These are phyloP conservation scores for Penicillium sumatraense DNA, from an alignment of 2,329 filamentous ascomycete genomes.

Conservation along the genomic window DNA sequence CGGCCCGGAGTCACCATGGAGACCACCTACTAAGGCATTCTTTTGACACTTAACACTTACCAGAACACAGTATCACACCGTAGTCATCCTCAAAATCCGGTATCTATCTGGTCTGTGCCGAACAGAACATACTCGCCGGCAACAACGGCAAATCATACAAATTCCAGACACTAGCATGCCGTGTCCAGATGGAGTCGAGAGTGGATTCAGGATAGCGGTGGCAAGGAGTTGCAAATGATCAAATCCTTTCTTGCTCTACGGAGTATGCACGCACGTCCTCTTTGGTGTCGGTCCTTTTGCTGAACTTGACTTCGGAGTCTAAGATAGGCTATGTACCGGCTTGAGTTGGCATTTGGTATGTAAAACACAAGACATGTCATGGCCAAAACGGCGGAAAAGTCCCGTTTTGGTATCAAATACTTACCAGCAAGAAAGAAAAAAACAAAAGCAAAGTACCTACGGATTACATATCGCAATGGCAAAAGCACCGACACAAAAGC, in stretches of 20 bases:
- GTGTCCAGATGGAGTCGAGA: neutral
- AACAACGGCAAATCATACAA: neutral
- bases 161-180: neutral
- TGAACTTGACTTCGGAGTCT: neutral
- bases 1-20: neutral
- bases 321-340: neutral
- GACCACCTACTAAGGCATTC: neutral
- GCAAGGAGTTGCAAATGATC: neutral
- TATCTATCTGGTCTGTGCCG: constrained; percentile 3
- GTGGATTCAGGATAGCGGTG: constrained; percentile 1
- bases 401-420: neutral
- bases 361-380: neutral
- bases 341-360: neutral
- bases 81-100: no score
- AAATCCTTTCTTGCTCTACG: neutral
- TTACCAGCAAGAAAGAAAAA: no score
- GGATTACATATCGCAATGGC: neutral
- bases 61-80: no score
- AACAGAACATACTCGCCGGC: neutral
- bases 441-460: neutral
- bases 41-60: neutral
- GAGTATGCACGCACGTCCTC: neutral
- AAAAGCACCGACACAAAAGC: neutral
- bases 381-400: neutral
- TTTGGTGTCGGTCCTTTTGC: constrained; percentile 1